Conservation (phyloP, 345 rosid species). For the Euclidium syriacum region DNA sequence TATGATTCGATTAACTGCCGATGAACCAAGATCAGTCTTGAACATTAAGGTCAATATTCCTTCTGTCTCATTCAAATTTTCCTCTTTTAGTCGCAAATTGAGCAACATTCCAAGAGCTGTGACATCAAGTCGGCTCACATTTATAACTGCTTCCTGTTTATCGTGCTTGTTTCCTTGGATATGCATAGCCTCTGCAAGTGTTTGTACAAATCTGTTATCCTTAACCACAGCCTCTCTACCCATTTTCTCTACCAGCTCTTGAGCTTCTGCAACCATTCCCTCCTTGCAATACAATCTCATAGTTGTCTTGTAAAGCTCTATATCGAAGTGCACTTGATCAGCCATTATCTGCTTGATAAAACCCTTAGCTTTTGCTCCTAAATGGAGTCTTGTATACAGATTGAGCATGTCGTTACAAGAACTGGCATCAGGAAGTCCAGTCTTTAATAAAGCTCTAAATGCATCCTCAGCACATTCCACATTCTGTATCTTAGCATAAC, state of each 20-base stretch:
- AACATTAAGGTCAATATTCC: slow-evolving; percentile 49
- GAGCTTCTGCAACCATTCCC: slow-evolving; percentile 56
- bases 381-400: slow-evolving; percentile 47
- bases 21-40: slow-evolving; percentile 41
- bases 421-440: slow-evolving; percentile 72
- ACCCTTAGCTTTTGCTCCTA: slow-evolving; percentile 48
- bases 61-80: slow-evolving; percentile 29
- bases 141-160: slow-evolving; percentile 23
- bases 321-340: slow-evolving; percentile 48
- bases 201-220: slow-evolving; percentile 49
- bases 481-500: slow-evolving; percentile 59
- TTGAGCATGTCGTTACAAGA: slow-evolving; percentile 76
- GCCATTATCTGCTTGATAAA: slow-evolving; percentile 50
- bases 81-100: slow-evolving; percentile 39
- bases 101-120: slow-evolving; percentile 56
- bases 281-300: slow-evolving; percentile 51
- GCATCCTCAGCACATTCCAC: slow-evolving; percentile 68
- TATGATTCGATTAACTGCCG: slow-evolving; percentile 44
- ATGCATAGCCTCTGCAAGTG: slow-evolving; percentile 41
- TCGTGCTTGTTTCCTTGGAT: slow-evolving; percentile 20
- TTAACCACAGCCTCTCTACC: slow-evolving; percentile 28
- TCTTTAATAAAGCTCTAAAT: slow-evolving; percentile 56
- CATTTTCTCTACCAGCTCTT: slow-evolving; percentile 48
- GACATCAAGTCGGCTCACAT: slow-evolving; percentile 35
- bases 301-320: slow-evolving; percentile 52